These are phyloP conservation scores for Aphanocladium album DNA, from an alignment of 2,329 filamentous ascomycete species.

Conservation along the genomic window DNA sequence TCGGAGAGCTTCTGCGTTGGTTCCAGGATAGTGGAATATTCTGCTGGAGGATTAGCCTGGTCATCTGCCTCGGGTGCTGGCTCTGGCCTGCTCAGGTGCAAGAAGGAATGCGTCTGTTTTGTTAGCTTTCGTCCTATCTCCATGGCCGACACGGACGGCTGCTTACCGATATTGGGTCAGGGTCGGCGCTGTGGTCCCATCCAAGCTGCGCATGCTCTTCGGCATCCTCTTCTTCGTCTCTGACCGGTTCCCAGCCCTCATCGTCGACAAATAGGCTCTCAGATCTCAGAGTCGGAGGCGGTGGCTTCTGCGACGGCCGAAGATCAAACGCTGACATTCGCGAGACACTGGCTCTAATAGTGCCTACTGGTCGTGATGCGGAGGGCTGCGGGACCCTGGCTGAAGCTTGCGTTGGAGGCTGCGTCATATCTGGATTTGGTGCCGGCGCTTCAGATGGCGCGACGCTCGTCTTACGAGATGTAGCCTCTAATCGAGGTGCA, in stretches of 20 bases:
- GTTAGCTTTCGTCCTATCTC: constrained; percentile 23
- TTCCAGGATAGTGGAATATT: constrained; percentile 43
- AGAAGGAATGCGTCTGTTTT: constrained; percentile 37
- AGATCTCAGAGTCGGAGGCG: constrained; percentile 53
- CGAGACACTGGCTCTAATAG: constrained; percentile 30
- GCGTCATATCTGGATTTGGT: constrained; percentile 6
- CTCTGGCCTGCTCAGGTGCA: constrained; percentile 38
- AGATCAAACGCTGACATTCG: constrained; percentile 37
- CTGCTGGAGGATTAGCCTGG: constrained; percentile 21
- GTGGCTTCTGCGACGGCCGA: constrained; percentile 50
- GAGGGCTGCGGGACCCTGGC: constrained; percentile 25
- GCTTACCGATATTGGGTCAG: constrained; percentile 48
- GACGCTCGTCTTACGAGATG: constrained; percentile 39
- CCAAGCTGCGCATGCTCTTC: constrained; percentile 63
- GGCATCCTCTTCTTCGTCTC: constrained; percentile 54
- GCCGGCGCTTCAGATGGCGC: constrained; percentile 30
- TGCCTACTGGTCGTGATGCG: constrained; percentile 28
- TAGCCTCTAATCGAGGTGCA: constrained; percentile 43
- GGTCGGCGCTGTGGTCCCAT: constrained; percentile 66
- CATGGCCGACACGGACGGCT: background rate
- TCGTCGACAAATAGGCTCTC: constrained; percentile 74
- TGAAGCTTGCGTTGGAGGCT: constrained; percentile 19
- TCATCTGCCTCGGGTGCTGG: constrained; percentile 20
- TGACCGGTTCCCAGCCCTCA: constrained; percentile 69
- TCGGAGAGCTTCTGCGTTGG: constrained; percentile 72